phyloP scores from a whole-genome alignment of 228 moss, liverwort and hornwort species.

The Sphagnum fallax region DNA sequence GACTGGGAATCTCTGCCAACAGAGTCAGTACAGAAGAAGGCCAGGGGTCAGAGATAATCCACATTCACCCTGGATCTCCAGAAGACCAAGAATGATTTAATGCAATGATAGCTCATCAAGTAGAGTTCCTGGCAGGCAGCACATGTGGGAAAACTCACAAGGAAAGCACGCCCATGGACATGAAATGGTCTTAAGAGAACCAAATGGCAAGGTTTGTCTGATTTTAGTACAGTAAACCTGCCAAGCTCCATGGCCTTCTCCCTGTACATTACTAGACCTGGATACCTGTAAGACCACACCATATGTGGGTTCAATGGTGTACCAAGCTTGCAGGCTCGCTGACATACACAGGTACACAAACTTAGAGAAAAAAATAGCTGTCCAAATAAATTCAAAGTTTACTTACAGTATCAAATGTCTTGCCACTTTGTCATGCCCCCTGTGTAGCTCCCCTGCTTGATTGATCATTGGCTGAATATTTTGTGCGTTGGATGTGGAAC shows the following conservation, averaged over 20 bases:
- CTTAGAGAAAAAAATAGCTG: too few species aligned
- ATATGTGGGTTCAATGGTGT: too few species aligned
- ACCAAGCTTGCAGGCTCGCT: too few species aligned
- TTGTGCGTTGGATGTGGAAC: too few species aligned
- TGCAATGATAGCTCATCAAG: too few species aligned
- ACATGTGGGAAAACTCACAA: constrained; percentile 11
- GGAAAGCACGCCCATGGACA: constrained; percentile 46
- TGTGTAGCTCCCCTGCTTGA: constrained; percentile 8
- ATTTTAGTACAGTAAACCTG: constrained; percentile 20
- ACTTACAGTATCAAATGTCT: constrained; percentile 28
- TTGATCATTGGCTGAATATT: too few species aligned
- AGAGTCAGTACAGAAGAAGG: too few species aligned
- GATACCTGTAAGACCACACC: constrained; percentile 13
- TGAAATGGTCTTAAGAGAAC: constrained; percentile 37
- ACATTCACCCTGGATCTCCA: too few species aligned
- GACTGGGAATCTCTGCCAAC: constrained; percentile 34
- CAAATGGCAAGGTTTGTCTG: constrained; percentile 36
- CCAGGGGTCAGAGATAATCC: too few species aligned
- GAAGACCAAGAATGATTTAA: too few species aligned
- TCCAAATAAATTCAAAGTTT: not conserved
- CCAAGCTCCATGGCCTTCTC: constrained; percentile 34
- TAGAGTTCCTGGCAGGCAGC: too few species aligned
- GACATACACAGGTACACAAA: too few species aligned
- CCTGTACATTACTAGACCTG: constrained; percentile 25
- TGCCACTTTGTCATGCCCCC: constrained; percentile 18